Conservation (phyloP, 2,329 filamentous ascomycete species). For the Penicillium vulpinum region DNA sequence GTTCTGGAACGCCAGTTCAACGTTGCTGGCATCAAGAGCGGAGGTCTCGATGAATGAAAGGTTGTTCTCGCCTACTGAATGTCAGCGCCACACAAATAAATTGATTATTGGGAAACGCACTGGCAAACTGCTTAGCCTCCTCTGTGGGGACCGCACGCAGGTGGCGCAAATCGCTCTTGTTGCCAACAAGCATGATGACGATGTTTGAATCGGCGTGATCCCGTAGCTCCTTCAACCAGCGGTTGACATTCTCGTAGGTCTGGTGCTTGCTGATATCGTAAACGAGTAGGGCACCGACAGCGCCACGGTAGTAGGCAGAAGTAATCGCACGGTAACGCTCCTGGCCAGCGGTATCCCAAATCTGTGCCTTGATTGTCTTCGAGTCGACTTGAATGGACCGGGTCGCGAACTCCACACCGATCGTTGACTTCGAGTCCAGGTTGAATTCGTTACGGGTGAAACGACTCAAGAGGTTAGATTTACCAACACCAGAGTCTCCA, state of each 20-base stretch:
- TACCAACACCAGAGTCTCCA: conserved; percentile 98
- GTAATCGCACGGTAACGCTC: conserved; percentile 99
- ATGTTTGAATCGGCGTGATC: conserved; percentile 99
- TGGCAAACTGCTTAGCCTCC: conserved; percentile 96
- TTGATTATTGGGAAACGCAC: conserved; percentile 52
- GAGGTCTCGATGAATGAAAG: conserved; percentile 99
- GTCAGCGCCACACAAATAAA: conserved; percentile 12
- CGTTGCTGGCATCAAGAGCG: conserved; percentile 96
- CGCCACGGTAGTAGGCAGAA: conserved; percentile 97
- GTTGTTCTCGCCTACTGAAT: conserved; percentile 81
- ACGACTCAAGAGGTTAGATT: conserved; percentile 98
- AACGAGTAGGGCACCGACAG: conserved; percentile 93
- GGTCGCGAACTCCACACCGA: conserved; percentile 98
- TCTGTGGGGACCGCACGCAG: conserved; percentile 95
- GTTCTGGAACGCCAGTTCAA: conserved; percentile 98
- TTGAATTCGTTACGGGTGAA: conserved; percentile 99
- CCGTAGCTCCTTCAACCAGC: conserved; percentile 98
- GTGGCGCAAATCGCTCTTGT: conserved; percentile 99
- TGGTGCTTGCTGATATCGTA: conserved; percentile 99
- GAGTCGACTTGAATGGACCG: conserved; percentile 97
- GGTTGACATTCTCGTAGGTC: conserved; percentile 97
- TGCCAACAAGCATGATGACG: conserved; percentile 98
- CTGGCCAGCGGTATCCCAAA: conserved; percentile 99
- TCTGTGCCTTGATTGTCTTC: conserved; percentile 99
- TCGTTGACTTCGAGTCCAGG: conserved; percentile 98